These are phyloP conservation scores for Kuraishia piskuri DNA, from an alignment of 805 yeast species.

Conservation along the genomic window DNA sequence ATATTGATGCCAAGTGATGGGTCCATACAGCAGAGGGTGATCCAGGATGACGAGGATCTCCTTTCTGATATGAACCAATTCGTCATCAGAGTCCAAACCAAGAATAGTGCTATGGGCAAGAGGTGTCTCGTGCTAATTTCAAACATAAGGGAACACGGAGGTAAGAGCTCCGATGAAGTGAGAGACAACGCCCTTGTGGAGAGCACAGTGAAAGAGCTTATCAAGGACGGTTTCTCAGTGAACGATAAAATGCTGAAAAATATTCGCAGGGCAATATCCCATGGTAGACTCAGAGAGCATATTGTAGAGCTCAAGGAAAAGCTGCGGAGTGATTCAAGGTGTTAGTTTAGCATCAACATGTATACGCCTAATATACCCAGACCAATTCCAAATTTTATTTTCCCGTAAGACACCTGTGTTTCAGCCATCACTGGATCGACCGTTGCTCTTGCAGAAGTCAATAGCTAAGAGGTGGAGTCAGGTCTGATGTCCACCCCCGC, in stretches of 20 bases:
- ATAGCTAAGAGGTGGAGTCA: background rate
- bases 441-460: background rate
- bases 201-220: constrained; percentile 14
- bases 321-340: constrained; percentile 13
- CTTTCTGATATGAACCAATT: constrained; percentile 15
- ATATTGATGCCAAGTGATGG: constrained; percentile 6
- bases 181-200: constrained; percentile 10
- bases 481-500: background rate
- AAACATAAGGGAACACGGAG: constrained; percentile 6
- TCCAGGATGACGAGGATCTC: constrained; percentile 20
- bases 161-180: constrained; percentile 6
- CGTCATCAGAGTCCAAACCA: constrained; percentile 17
- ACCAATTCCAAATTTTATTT: background rate
- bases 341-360: constrained; percentile 1
- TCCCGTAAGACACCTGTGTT: background rate
- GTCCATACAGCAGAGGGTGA: constrained; percentile 13
- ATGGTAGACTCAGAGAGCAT: constrained; percentile 19
- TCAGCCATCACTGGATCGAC: background rate
- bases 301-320: constrained; percentile 19
- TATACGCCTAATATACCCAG: background rate
- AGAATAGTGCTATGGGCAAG: constrained; percentile 13
- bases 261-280: constrained; percentile 14
- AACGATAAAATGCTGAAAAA: constrained; percentile 11
- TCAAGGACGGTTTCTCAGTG: constrained; percentile 14
- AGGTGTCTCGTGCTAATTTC: constrained; percentile 6